phyloP scores from a whole-genome alignment of 805 yeast genomes.

The Metschnikowia similis region DNA sequence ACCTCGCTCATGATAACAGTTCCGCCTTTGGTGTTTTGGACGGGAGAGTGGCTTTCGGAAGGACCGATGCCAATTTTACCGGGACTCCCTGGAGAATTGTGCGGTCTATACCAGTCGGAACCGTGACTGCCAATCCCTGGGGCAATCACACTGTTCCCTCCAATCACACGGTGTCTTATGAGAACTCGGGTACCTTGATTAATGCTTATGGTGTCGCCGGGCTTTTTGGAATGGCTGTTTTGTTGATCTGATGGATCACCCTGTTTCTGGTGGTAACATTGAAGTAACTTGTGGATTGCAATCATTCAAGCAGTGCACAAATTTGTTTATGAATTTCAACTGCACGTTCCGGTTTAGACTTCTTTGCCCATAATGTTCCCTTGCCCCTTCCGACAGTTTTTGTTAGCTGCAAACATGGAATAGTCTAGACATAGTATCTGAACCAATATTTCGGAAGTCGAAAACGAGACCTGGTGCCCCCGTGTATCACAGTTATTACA shows the following conservation, averaged over 20 bases:
- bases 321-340: too few species aligned
- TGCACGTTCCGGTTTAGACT: too few species aligned
- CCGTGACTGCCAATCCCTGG: background rate
- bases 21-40: background rate
- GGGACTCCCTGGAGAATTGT: background rate
- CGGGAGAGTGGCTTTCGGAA: background rate
- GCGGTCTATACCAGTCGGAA: background rate
- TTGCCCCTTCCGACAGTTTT: too few species aligned
- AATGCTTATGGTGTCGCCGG: background rate
- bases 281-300: too few species aligned
- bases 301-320: too few species aligned
- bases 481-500: too few species aligned
- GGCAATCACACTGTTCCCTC: background rate
- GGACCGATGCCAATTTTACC: background rate
- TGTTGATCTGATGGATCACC: background rate
- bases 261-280: too few species aligned
- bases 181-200: background rate
- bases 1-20: background rate
- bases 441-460: too few species aligned
- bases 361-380: too few species aligned
- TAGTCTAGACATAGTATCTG: too few species aligned
- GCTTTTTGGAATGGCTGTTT: background rate
- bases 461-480: too few species aligned
- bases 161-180: background rate
- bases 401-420: too few species aligned